Percentiles rank a stretch among this genome's conserved stretches.
Evolutionary conservation across 257 asterid species (phyloP).

Genomic region (Salvia hispanica): DNA sequence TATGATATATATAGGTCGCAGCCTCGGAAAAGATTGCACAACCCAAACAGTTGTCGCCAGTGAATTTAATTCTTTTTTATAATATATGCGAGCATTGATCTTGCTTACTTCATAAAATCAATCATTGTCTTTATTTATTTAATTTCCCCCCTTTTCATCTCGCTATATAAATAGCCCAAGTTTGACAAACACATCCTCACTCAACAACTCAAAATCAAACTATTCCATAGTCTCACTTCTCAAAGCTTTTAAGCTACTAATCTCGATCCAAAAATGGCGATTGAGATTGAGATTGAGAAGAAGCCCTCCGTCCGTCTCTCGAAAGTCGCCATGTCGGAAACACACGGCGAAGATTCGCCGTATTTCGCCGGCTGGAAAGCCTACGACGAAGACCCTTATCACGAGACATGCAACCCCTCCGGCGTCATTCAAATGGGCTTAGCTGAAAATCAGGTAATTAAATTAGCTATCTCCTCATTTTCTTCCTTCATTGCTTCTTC

Average conservation of each 20-base stretch:
- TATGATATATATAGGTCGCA: conserved; percentile 44
- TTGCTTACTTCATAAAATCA: no score
- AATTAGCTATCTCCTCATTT: no score
- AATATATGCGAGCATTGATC: no score
- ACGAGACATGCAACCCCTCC: conserved; percentile 53
- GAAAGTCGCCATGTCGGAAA: conserved; percentile 47
- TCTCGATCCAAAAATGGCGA: conserved; percentile 39
- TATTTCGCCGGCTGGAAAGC: conserved; percentile 98
- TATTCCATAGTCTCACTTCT: no score
- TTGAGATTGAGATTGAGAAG: not conserved
- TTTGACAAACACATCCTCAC: no score
- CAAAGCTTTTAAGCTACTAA: no score
- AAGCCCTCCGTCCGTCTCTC: conserved; percentile 52
- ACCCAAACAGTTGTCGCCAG: conserved; percentile 71
- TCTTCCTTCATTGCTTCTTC: no score
- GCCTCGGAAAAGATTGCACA: conserved; percentile 43
- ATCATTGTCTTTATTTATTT: not conserved
- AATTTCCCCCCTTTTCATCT: no score
- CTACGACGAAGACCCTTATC: conserved; percentile 76
- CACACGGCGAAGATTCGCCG: conserved; percentile 93
- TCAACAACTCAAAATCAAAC: no score
- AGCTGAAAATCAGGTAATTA: conserved; percentile 79
- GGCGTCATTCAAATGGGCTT: conserved; percentile 98
- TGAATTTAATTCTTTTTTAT: conserved; percentile 13
- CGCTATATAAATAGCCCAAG: no score